phyloP scores from a whole-genome alignment of 2,329 filamentous ascomycete species.

The Microsporum audouinii region DNA sequence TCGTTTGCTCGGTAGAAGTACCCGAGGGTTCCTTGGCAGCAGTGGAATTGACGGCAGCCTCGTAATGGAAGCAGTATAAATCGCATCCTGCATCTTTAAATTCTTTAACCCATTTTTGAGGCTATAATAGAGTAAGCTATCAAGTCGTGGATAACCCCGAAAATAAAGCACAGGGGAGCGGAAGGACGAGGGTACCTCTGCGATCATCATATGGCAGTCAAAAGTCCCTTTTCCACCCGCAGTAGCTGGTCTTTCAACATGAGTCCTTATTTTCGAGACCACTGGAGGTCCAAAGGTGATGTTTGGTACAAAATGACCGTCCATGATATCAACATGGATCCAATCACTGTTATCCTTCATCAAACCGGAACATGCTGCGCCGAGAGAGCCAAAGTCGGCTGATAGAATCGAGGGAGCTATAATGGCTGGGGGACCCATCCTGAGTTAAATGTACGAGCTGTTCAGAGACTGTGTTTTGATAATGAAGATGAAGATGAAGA shows the following conservation, averaged over 20 bases:
- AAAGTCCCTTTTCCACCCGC: constrained; percentile 77
- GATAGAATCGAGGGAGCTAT: constrained; percentile 97
- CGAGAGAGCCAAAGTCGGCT: constrained; percentile 84
- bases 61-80: constrained; percentile 99
- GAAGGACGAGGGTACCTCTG: constrained; percentile 53
- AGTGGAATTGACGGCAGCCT: constrained; percentile 67
- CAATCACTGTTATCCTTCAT: constrained; percentile 82
- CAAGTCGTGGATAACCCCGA: neutral
- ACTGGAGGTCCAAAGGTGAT: constrained; percentile 94
- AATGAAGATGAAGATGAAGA: neutral
- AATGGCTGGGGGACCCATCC: constrained; percentile 81
- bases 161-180: neutral
- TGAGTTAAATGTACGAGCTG: neutral
- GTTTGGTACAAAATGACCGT: constrained; percentile 97
- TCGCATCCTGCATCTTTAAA: constrained; percentile 92
- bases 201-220: constrained; percentile 99
- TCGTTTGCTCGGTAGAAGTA: constrained; percentile 55
- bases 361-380: constrained; percentile 72
- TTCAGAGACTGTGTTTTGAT: neutral
- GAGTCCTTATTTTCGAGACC: constrained; percentile 80
- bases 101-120: constrained; percentile 94
- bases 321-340: constrained; percentile 96
- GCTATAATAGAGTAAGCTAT: constrained; percentile 41
- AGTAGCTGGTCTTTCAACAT: constrained; percentile 63
- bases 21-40: constrained; percentile 69